A percentile compares a stretch with the other conserved stretches of the same genome.
phyloP scores from a whole-genome alignment of 495 filamentous ascomycete genomes.

The Penicillium cosmopolitanum region DNA sequence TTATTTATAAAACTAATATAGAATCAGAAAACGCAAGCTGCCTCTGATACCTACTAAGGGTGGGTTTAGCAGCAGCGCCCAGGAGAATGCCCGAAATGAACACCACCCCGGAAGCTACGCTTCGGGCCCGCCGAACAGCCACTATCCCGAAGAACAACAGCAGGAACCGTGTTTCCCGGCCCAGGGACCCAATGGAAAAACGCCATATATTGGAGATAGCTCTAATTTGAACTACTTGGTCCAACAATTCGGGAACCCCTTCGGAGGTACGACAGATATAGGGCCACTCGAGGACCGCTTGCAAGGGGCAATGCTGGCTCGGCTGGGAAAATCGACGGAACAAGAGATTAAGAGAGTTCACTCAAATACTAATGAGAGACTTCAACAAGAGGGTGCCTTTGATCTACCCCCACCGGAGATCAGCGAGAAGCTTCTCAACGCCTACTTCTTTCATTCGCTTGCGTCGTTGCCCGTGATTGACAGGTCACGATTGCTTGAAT shows the following conservation, averaged over 20 bases:
- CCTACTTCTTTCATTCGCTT: constrained; percentile 18
- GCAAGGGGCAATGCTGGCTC: constrained; percentile 14
- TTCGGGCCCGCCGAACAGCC: background rate
- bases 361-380: background rate
- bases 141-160: background rate
- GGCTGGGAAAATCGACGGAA: background rate
- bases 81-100: too few relatives aligned
- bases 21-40: constrained; percentile 6
- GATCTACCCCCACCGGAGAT: constrained; percentile 17
- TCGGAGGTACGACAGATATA: constrained; percentile 11
- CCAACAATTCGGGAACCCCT: constrained; percentile 23
- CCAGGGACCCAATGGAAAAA: constrained; percentile 11
- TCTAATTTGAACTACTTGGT: constrained; percentile 24
- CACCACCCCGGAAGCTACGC: too few relatives aligned
- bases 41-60: background rate
- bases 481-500: constrained; percentile 8
- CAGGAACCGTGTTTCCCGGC: constrained; percentile 17
- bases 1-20: background rate
- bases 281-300: constrained; percentile 18
- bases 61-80: background rate
- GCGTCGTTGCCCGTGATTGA: constrained; percentile 23
- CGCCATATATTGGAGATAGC: constrained; percentile 20
- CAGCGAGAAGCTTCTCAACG: constrained; percentile 12
- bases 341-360: background rate
- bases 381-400: constrained; percentile 16